Evolutionary conservation across 305 asterid species (phyloP).

Genomic region (Plantago coronopus): DNA sequence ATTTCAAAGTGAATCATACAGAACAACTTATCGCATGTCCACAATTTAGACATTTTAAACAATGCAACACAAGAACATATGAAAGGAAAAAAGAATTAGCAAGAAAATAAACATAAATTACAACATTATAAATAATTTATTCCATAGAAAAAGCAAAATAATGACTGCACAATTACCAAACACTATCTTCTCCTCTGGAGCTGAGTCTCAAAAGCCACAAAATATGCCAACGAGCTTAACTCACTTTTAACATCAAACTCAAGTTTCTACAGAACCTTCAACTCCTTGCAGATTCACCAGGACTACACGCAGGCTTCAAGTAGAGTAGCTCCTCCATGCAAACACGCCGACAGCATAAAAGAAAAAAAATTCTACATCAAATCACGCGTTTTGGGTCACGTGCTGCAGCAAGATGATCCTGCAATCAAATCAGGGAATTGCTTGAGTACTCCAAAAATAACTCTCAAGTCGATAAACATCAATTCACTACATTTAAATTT

Average conservation of each 20-base stretch:
- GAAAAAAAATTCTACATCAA: constrained; percentile 29
- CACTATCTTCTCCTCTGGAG: constrained; percentile 6
- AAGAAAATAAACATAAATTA: constrained; percentile 2
- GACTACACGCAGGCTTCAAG: constrained; percentile 15
- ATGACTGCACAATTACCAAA: constrained; percentile 31
- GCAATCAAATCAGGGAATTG: constrained; percentile 29
- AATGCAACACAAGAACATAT: neutral
- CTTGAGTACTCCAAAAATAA: constrained; percentile 5
- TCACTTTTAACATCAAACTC: constrained; percentile 1
- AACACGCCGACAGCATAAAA: neutral
- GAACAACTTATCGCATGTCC: no score
- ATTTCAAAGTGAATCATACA: no score
- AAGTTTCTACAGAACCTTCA: constrained; percentile 10
- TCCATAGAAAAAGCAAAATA: constrained; percentile 5
- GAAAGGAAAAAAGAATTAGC: neutral
- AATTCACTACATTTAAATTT: neutral
- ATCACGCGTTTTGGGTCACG: constrained; percentile 71
- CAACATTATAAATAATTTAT: constrained; percentile 20
- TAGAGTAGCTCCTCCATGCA: constrained; percentile 16
- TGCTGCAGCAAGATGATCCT: constrained; percentile 93
- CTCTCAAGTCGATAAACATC: constrained; percentile 3
- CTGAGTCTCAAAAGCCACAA: constrained; percentile 13
- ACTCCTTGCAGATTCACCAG: constrained; percentile 18
- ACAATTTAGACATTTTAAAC: neutral
- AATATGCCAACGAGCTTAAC: constrained; percentile 17